A percentile compares a stretch with the other conserved stretches of the same genome.
phyloP scores from a whole-genome alignment of 2,329 filamentous ascomycete genomes.

The Zasmidium angulare region DNA sequence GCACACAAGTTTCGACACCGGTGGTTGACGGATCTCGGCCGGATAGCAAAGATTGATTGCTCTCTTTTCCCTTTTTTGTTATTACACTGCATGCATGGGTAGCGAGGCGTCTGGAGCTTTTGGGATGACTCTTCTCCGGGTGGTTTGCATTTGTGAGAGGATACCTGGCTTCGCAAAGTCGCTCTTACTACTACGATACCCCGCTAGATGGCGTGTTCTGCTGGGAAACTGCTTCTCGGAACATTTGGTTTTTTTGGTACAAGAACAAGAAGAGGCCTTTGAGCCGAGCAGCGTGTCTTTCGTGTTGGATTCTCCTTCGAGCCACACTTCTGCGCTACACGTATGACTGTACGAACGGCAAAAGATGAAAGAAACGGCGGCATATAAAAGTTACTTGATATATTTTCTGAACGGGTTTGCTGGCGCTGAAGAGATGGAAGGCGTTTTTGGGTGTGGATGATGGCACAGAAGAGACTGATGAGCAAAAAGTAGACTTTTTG shows the following conservation, averaged over 20 bases:
- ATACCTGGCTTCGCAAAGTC: conserved; percentile 29
- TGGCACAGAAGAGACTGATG: background rate
- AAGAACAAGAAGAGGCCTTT: background rate
- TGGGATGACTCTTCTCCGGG: conserved; percentile 30
- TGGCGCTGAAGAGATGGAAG: background rate
- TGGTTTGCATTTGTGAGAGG: conserved; percentile 23
- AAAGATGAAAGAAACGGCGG: background rate
- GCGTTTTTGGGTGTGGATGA: background rate
- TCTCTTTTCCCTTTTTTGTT: conserved; percentile 15
- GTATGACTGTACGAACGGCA: conserved; percentile 6
- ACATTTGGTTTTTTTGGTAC: conserved; percentile 6
- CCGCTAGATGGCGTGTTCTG: conserved; percentile 16
- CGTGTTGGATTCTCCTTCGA: background rate
- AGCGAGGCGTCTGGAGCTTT: conserved; percentile 32
- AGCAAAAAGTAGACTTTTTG: conserved; percentile 2
- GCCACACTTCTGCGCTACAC: background rate
- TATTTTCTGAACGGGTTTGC: background rate
- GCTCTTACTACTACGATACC: conserved; percentile 25
- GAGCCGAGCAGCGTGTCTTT: background rate
- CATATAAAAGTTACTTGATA: background rate
- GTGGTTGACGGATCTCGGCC: background rate
- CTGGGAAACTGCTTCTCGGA: background rate
- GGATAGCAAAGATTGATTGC: background rate
- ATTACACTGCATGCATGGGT: conserved; percentile 13
- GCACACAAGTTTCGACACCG: background rate